A percentile compares a stretch with the other conserved stretches of the same genome.
Evolutionary conservation across 495 filamentous ascomycete genomes (phyloP).

Genomic region (Hypoxylon subgilvum): DNA sequence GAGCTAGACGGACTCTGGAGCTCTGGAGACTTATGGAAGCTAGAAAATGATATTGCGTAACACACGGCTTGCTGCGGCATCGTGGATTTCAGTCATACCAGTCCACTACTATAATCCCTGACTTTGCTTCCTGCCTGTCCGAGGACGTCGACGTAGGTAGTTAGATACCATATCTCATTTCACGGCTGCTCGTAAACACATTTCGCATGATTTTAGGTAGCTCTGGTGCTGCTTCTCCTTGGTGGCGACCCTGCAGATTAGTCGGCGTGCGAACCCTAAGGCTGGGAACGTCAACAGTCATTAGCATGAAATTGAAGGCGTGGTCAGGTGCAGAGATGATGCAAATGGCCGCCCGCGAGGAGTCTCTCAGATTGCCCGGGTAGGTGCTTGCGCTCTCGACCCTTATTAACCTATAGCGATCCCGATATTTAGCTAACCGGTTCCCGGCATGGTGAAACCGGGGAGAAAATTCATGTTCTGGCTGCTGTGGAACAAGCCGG

Average conservation of each 20-base stretch:
- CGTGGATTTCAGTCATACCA: conserved; percentile 13
- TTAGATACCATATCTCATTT: conserved; percentile 18
- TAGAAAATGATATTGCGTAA: too few relatives aligned
- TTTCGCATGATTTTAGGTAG: conserved; percentile 2
- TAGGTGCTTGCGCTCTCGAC: background rate
- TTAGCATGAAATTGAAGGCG: conserved; percentile 13
- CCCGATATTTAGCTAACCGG: conserved; percentile 17
- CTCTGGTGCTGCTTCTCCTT: conserved; percentile 15
- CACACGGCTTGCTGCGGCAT: conserved; percentile 31
- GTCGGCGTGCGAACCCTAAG: conserved; percentile 19
- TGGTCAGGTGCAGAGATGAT: conserved; percentile 29
- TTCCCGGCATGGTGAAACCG: conserved; percentile 31
- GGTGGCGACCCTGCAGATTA: conserved; percentile 19
- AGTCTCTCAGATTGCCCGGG: conserved; percentile 2
- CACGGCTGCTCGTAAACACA: background rate
- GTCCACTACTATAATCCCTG: conserved; percentile 18
- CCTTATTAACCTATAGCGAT: background rate
- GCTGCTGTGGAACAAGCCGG: conserved; percentile 26
- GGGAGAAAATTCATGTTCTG: conserved; percentile 23
- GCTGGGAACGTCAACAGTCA: conserved; percentile 10
- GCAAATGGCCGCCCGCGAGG: conserved; percentile 26
- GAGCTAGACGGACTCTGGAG: too few relatives aligned
- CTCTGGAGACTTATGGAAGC: too few relatives aligned
- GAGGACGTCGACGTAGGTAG: too few relatives aligned
- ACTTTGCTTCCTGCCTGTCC: conserved; percentile 8